These are phyloP conservation scores for Porogramme epimiltina DNA, from an alignment of 1,284 basidiomycete species.

Conservation along the genomic window DNA sequence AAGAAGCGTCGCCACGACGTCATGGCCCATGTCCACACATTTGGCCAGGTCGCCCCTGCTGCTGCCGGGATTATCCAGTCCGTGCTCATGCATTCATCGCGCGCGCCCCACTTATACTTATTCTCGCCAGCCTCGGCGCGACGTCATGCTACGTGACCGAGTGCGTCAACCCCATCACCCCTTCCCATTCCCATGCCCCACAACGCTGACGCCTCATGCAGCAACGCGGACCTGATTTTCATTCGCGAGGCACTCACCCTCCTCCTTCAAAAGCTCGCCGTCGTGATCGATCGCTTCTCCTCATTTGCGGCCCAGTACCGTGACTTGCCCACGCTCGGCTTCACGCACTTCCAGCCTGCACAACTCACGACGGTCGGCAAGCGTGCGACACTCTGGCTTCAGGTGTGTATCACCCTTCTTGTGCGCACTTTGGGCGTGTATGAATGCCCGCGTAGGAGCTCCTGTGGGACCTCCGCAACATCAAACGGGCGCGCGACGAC, in stretches of 20 bases:
- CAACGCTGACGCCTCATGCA: conserved; percentile 31
- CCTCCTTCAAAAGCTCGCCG: conserved; percentile 84
- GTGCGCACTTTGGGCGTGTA: background rate
- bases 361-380: conserved; percentile 99
- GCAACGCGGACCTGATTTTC: conserved; percentile 98
- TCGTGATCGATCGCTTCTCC: conserved; percentile 88
- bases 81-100: conserved; percentile 29
- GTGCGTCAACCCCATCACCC: conserved; percentile 45
- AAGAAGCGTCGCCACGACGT: conserved; percentile 99
- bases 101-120: conserved; percentile 5
- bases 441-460: conserved; percentile 64
- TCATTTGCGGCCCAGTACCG: conserved; percentile 76
- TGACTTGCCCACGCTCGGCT: conserved; percentile 88
- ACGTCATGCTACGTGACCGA: conserved; percentile 99
- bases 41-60: conserved; percentile 91
- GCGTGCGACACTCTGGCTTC: conserved; percentile 96
- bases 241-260: conserved; percentile 86
- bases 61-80: conserved; percentile 98
- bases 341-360: conserved; percentile 99
- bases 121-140: conserved; percentile 74
- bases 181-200: background rate
- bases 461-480: conserved; percentile 95
- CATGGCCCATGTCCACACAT: conserved; percentile 99
- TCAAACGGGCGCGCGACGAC: conserved; percentile 90
- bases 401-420: conserved; percentile 55